Conservation (phyloP, 139 green algal species). For the Pseudopediastrum boryanum region DNA sequence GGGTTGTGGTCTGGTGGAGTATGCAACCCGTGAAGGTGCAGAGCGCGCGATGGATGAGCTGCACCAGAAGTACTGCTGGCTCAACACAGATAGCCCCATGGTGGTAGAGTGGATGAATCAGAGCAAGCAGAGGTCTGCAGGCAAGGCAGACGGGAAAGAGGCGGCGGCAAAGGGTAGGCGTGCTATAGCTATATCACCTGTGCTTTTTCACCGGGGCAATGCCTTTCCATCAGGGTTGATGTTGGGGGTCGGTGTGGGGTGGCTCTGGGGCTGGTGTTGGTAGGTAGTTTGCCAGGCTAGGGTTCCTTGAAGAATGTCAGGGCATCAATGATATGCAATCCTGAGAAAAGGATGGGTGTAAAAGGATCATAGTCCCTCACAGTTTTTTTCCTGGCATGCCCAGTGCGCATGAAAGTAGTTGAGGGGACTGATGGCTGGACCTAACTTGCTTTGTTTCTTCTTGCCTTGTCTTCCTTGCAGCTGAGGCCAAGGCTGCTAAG, state of each 20-base stretch:
- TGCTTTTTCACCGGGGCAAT: not conserved
- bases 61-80: conserved; percentile 28
- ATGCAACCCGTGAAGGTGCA: not conserved
- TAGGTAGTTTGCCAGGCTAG: not conserved
- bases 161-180: not conserved
- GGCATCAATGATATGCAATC: no score
- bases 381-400: not conserved
- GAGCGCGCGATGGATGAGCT: conserved; percentile 11
- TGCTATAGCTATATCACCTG: not conserved
- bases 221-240: no score
- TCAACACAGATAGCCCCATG: conserved; percentile 30
- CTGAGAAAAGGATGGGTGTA: no score
- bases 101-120: conserved; percentile 36
- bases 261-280: not conserved
- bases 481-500: conserved; percentile 1
- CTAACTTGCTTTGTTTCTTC: not conserved
- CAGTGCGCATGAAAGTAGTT: not conserved
- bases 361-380: no score
- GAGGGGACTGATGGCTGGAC: not conserved
- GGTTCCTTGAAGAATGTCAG: not conserved
- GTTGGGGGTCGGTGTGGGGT: no score
- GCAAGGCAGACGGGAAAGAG: not conserved
- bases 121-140: conserved; percentile 24
- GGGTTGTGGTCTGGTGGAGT: conserved; percentile 30
- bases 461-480: not conserved